Percentiles rank a stretch among this genome's conserved stretches.
These are phyloP conservation scores for Tetrapyrgos nigripes DNA, from an alignment of 1,284 basidiomycete species.

Conservation along the genomic window DNA sequence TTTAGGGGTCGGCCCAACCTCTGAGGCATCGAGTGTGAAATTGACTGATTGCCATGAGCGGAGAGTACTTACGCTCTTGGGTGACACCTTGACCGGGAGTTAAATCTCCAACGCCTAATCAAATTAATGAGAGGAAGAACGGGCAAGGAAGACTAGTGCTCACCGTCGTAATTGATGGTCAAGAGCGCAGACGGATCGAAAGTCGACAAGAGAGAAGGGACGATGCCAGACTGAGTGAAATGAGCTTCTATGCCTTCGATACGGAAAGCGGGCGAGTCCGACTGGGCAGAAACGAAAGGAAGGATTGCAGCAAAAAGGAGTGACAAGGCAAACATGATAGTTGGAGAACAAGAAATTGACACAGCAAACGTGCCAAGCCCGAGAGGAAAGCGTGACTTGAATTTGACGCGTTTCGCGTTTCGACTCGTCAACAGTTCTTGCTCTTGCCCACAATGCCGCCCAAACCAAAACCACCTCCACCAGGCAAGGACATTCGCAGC, in stretches of 20 bases:
- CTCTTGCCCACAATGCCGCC: constrained; percentile 30
- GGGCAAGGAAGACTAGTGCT: constrained; percentile 2
- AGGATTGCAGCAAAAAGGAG: constrained; percentile 44
- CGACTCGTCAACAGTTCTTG: no score
- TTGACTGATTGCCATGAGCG: neutral
- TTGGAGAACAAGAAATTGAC: neutral
- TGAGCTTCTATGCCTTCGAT: constrained; percentile 66
- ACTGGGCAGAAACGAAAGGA: constrained; percentile 50
- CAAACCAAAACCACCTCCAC: constrained; percentile 28
- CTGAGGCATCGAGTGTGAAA: constrained; percentile 39
- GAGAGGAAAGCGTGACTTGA: neutral
- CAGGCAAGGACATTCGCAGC: constrained; percentile 49
- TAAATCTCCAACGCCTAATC: constrained; percentile 50
- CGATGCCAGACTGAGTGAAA: constrained; percentile 62
- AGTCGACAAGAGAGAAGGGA: constrained; percentile 59
- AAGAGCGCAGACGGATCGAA: constrained; percentile 67
- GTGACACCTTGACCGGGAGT: constrained; percentile 65
- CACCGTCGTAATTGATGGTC: constrained; percentile 54
- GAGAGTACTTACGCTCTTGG: constrained; percentile 53
- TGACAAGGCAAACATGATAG: constrained; percentile 40
- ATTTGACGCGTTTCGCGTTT: no score
- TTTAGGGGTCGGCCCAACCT: constrained; percentile 56
- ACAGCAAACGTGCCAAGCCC: neutral
- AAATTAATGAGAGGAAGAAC: neutral
- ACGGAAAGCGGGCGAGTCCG: constrained; percentile 41